Base-by-base conservation (phyloP, 1,139 yeast species). In the Candida freyschussii region DNA sequence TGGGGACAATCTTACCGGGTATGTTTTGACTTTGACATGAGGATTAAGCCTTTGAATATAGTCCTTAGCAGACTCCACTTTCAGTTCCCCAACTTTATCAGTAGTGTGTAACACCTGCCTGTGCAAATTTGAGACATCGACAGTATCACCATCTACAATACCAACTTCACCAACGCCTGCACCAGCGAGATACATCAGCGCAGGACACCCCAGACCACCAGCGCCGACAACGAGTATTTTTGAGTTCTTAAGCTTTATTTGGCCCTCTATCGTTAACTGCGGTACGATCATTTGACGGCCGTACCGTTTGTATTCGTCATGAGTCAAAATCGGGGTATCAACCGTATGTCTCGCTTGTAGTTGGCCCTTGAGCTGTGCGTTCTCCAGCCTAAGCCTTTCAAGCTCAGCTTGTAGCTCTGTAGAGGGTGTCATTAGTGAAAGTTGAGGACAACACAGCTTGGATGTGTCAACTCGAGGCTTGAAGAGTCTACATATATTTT, bases 241-340 rank as follows among this genome's bases (percentile, higher is more conserved):
- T 2, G 91, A 43, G 0, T 56, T 45, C 46, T 78, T 78, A 30
- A 93, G 60, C 29, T 59, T 62, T 5, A 68, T 40, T 53, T 93
- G 98, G 4, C 78, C 72, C 11, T 44, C 37, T 5, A 55, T 45
- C 1, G 53, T 52, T 11, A 60, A 43, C 24, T 52, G 56, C 23
- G 95, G 93, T 2, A 91, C 96, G 23, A 89, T 78, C 89, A 93
- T 81, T 55, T 93, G 98, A 37, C 99, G 71, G 3, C 99, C 98
- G 57, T 93, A 93, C 16, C 96, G 63, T 21, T 59, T 59, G 53
- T 78, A 89, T 54, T 91, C 98, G 27, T 81, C 85, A 11, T 69
- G 57, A 6, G 69, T 37, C 13, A 50, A 30, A 13, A 30, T 5
- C 13, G 13, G 19, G 15, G 17, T 20, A 7, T 14, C 23, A 5